A percentile compares a stretch with the other conserved stretches of the same genome.
phyloP scores from a whole-genome alignment of 2,329 filamentous ascomycete species.

The Delphinella strobiligena region DNA sequence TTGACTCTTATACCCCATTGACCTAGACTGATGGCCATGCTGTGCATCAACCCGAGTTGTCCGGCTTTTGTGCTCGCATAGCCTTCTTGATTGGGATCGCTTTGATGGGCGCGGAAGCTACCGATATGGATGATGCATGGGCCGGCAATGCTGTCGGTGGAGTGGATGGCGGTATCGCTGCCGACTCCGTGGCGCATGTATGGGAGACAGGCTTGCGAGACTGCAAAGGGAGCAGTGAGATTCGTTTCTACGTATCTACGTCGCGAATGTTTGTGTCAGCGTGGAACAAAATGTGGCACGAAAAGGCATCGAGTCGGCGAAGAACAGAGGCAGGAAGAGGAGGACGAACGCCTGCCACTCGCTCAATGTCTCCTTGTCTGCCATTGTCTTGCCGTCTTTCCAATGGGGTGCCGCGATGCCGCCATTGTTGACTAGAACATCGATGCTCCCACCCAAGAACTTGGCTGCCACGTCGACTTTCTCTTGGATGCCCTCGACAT shows the following conservation, averaged over 20 bases:
- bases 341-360: conserved; percentile 22
- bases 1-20: conserved; percentile 32
- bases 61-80: conserved; percentile 39
- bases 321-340: too few species aligned
- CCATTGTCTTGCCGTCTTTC: conserved; percentile 20
- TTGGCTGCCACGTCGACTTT: conserved; percentile 19
- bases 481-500: conserved; percentile 19
- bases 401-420: conserved; percentile 22
- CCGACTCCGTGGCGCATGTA: conserved; percentile 16
- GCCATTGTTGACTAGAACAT: conserved; percentile 31
- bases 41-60: conserved; percentile 35
- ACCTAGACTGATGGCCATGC: conserved; percentile 34
- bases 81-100: conserved; percentile 36
- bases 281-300: too few species aligned
- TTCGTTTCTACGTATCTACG: conserved; percentile 27
- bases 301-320: too few species aligned
- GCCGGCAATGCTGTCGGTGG: conserved; percentile 13
- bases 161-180: conserved; percentile 9
- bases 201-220: conserved; percentile 18
- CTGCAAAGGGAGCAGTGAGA: conserved; percentile 23
- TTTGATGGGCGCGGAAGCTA: conserved; percentile 36
- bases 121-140: conserved; percentile 35
- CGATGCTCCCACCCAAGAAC: conserved; percentile 22
- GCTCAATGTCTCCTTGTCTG: conserved; percentile 19
- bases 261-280: too few species aligned